Conservation (phyloP, 2,329 filamentous ascomycete genomes). For the Sporothrix euskadiensis region DNA sequence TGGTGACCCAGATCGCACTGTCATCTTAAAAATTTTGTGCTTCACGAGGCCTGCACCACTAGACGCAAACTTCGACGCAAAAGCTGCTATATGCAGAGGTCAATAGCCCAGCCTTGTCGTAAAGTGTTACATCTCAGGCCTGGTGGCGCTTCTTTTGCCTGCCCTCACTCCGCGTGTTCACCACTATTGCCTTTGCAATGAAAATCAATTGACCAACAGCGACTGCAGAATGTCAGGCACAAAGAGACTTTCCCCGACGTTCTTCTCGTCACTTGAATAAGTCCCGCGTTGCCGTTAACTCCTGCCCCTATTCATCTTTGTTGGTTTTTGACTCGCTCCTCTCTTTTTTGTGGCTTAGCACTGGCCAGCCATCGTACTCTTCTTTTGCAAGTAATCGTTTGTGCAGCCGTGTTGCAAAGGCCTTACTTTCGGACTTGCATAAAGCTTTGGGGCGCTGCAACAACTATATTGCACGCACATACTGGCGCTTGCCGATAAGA, state of each 20-base stretch:
- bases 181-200: neutral
- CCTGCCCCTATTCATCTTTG: neutral
- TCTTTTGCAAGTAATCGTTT: neutral
- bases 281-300: neutral
- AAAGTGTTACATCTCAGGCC: neutral
- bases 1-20: neutral
- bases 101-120: neutral
- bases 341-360: neutral
- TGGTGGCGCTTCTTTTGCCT: neutral
- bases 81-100: too few relatives aligned
- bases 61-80: neutral
- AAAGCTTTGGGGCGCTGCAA: neutral
- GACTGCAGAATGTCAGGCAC: too few relatives aligned
- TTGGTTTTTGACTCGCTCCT: neutral
- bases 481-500: neutral
- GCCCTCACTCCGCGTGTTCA: neutral
- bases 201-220: too few relatives aligned
- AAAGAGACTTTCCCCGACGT: neutral
- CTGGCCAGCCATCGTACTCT: neutral
- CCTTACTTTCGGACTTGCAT: neutral
- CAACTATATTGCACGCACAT: neutral
- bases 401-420: neutral
- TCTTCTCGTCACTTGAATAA: neutral
- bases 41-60: neutral
- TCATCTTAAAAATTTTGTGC: neutral